phyloP scores from a whole-genome alignment of 1,284 basidiomycete species.

The Melanopsichium pennsylvanicum region DNA sequence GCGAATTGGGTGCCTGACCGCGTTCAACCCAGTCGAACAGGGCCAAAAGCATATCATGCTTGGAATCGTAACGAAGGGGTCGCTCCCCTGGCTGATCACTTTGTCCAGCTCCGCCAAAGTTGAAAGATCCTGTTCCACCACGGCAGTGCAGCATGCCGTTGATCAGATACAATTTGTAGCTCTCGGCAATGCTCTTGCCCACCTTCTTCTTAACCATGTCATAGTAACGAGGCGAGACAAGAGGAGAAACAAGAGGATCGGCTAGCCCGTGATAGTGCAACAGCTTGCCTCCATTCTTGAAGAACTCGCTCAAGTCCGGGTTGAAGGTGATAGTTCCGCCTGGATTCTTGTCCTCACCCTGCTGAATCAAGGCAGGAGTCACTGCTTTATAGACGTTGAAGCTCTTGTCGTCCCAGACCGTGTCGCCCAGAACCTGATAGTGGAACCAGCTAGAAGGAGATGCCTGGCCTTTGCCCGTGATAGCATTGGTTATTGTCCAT shows the following conservation, averaged over 20 bases:
- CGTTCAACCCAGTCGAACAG: constrained; percentile 69
- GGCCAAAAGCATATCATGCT: constrained; percentile 67
- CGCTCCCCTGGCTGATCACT: constrained; percentile 25
- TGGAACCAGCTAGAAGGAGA: constrained; percentile 36
- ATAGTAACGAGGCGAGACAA: constrained; percentile 66
- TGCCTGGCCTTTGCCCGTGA: constrained; percentile 17
- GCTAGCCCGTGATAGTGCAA: constrained; percentile 65
- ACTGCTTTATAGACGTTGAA: constrained; percentile 30
- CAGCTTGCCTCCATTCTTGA: constrained; percentile 59
- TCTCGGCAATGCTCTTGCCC: constrained; percentile 56
- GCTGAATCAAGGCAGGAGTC: constrained; percentile 22
- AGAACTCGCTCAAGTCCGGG: constrained; percentile 62
- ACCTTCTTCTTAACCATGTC: constrained; percentile 57
- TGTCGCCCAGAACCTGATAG: constrained; percentile 41
- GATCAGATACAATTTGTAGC: constrained; percentile 68
- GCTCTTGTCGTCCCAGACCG: background rate
- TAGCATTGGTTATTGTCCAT: constrained; percentile 20
- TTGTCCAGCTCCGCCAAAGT: constrained; percentile 50
- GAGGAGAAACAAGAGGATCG: constrained; percentile 66
- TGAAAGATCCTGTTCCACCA: constrained; percentile 45
- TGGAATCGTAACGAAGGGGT: constrained; percentile 46
- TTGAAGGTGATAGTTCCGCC: constrained; percentile 34
- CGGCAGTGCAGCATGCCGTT: constrained; percentile 69
- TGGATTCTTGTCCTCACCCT: constrained; percentile 28
- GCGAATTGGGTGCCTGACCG: constrained; percentile 64